Conservation (phyloP, 2,329 filamentous ascomycete genomes). For the Nigrospora oryzae region DNA sequence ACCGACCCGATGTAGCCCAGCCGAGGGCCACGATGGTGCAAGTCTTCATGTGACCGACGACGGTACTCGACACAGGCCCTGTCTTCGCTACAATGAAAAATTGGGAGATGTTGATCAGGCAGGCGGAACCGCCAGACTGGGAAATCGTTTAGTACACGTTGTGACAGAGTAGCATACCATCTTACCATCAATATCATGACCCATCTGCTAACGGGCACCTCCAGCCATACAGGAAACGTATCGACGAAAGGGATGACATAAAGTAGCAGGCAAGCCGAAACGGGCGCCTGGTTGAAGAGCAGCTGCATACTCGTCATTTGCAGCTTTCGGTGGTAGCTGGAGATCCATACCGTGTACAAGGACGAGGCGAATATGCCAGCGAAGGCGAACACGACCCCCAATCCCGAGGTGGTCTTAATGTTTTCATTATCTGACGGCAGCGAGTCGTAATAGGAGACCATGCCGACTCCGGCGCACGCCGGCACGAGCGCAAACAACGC, state of each 20-base stretch:
- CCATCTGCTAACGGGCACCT: conserved; percentile 43
- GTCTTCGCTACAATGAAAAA: conserved; percentile 56
- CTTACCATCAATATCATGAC: conserved; percentile 49
- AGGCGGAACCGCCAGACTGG: conserved; percentile 54
- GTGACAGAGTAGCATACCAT: neutral
- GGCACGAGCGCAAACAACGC: conserved; percentile 49
- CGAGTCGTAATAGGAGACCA: conserved; percentile 64
- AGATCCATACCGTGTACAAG: conserved; percentile 62
- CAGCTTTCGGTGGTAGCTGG: conserved; percentile 55
- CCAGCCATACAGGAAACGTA: conserved; percentile 47
- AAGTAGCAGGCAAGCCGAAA: conserved; percentile 53
- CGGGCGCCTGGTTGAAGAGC: conserved; percentile 58
- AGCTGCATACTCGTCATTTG: conserved; percentile 62
- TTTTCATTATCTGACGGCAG: conserved; percentile 34
- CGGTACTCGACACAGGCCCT: conserved; percentile 55
- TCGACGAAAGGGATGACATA: conserved; percentile 61
- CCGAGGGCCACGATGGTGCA: conserved; percentile 57
- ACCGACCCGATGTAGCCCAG: conserved; percentile 48
- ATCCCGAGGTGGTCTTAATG: conserved; percentile 44
- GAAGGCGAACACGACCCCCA: conserved; percentile 59
- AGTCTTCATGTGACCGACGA: conserved; percentile 59
- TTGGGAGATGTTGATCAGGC: conserved; percentile 56
- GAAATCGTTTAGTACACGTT: conserved; percentile 7
- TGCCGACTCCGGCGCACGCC: conserved; percentile 54
- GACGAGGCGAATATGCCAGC: conserved; percentile 56